A percentile compares a stretch with the other conserved stretches of the same genome.
Evolutionary conservation across 805 yeast species (phyloP).

Genomic region (Jamesozyma lodderae): DNA sequence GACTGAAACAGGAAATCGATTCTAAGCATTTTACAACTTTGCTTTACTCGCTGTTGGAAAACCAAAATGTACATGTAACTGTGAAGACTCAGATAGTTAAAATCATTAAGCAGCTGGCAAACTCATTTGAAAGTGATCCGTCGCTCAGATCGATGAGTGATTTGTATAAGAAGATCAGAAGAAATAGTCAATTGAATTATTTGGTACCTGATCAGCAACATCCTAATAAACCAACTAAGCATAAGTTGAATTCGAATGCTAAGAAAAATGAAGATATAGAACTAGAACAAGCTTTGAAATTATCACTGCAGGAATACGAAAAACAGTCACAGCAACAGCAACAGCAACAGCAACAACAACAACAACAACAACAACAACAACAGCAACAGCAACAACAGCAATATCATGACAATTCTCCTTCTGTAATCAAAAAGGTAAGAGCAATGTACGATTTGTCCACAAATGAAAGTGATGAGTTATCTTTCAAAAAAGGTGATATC

Average conservation of each 20-base stretch:
- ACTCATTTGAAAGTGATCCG: constrained; percentile 64
- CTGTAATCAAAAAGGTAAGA: constrained; percentile 54
- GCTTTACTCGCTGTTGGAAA: constrained; percentile 43
- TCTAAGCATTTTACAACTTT: constrained; percentile 43
- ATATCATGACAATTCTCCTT: constrained; percentile 10
- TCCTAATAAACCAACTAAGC: constrained; percentile 45
- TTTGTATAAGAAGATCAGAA: constrained; percentile 43
- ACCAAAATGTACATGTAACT: constrained; percentile 49
- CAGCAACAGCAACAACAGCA: constrained; percentile 7
- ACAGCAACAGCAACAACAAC: constrained; percentile 6
- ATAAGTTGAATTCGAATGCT: constrained; percentile 37
- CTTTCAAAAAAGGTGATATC: constrained; percentile 79
- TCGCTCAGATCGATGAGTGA: constrained; percentile 62
- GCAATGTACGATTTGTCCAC: constrained; percentile 79
- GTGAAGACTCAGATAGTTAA: constrained; percentile 61
- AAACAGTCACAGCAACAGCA: constrained; percentile 27
- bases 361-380: constrained; percentile 12
- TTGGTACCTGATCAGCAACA: constrained; percentile 7
- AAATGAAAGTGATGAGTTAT: constrained; percentile 76
- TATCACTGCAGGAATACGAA: constrained; percentile 57
- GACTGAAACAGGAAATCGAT: constrained; percentile 54
- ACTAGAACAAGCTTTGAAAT: constrained; percentile 60
- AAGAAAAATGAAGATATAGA: constrained; percentile 66
- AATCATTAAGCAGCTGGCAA: constrained; percentile 56
- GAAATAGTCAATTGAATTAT: constrained; percentile 33